Percentiles rank a stretch among this genome's conserved stretches.
Evolutionary conservation across 2,329 filamentous ascomycete species (phyloP).

Genomic region (Aureobasidium namibiae): DNA sequence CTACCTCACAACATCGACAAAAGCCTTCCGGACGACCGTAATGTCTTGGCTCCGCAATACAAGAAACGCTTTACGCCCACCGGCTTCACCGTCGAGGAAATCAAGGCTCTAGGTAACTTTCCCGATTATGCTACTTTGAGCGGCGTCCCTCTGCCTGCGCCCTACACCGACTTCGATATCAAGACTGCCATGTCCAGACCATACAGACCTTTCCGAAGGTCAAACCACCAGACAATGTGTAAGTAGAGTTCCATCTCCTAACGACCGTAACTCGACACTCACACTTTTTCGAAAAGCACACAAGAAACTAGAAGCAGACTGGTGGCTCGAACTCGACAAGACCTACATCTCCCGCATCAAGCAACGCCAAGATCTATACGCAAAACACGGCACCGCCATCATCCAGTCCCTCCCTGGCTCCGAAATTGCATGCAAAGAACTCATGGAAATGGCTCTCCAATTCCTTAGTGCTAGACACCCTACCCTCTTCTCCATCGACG

Average conservation of each 20-base stretch:
- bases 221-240: slow-evolving; percentile 90
- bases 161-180: slow-evolving; percentile 60
- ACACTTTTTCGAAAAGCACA: slow-evolving; percentile 49
- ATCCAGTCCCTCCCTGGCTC: slow-evolving; percentile 64
- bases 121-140: slow-evolving; percentile 70
- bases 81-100: slow-evolving; percentile 62
- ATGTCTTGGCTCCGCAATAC: slow-evolving; percentile 17
- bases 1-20: slow-evolving; percentile 19
- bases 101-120: slow-evolving; percentile 64
- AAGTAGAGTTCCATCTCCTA: slow-evolving; percentile 30
- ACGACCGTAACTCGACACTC: background rate
- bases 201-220: slow-evolving; percentile 75
- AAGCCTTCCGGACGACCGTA: slow-evolving; percentile 19
- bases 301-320: slow-evolving; percentile 69
- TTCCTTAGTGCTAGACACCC: slow-evolving; percentile 72
- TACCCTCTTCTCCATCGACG: slow-evolving; percentile 57
- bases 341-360: slow-evolving; percentile 61
- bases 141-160: slow-evolving; percentile 61
- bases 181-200: slow-evolving; percentile 61
- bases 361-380: slow-evolving; percentile 60
- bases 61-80: slow-evolving; percentile 43
- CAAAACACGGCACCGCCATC: slow-evolving; percentile 54
- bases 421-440: slow-evolving; percentile 71
- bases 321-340: slow-evolving; percentile 81
- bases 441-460: slow-evolving; percentile 80